Evolutionary conservation across 2,329 filamentous ascomycete species (phyloP), one percentile per base, ranked within the genome.

Genomic region (Ceratocystis destructans): DNA sequence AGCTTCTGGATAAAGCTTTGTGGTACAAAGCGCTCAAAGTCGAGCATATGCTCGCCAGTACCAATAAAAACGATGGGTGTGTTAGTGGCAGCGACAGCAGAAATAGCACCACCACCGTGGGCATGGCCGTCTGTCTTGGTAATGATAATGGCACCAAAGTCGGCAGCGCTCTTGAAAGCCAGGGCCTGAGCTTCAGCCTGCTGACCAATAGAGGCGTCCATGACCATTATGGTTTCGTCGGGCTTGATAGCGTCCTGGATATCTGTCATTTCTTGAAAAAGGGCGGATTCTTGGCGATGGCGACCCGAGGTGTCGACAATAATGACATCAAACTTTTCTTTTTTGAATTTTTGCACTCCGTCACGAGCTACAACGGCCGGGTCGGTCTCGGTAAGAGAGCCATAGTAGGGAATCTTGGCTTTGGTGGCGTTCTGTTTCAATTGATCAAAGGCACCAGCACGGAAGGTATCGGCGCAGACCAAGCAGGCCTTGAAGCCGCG

Each of bases 341-440:
- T 97, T 79, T 96, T 96, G 81, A 99, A 99, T 77, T 97, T 95
- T 61, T 96, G 91, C 41, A 99, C 94, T 77, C 94, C 94, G 71
- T 96, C 92, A n/a, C 86, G 84, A 0, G 94, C 93, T 20, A 99
- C 94, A 5, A 91, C 87, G 0, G 93, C 91, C 0, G 94, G 94
- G 73, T 99, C 94, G 6, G 92, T 96, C 78, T 99, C 91, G 2
- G 93, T 99, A 70, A 99, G 80, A 67, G 90, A 96, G 72, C 94
- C 94, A 75, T 95, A 99, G 82, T 99, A 99, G 8, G 94, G 94
- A 64, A 99, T 97, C 79, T 97, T 97, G 63, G 94, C 94, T 76
- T 97, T 99, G 44, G 91, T 97, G 1, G 94, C 94, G 75, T 99
- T 99, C 78, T 99, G 94, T 79, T 97, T 97, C 75, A 99, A 77